Conservation (phyloP, 1,284 basidiomycete species). For the Fomitopsis betulina region DNA sequence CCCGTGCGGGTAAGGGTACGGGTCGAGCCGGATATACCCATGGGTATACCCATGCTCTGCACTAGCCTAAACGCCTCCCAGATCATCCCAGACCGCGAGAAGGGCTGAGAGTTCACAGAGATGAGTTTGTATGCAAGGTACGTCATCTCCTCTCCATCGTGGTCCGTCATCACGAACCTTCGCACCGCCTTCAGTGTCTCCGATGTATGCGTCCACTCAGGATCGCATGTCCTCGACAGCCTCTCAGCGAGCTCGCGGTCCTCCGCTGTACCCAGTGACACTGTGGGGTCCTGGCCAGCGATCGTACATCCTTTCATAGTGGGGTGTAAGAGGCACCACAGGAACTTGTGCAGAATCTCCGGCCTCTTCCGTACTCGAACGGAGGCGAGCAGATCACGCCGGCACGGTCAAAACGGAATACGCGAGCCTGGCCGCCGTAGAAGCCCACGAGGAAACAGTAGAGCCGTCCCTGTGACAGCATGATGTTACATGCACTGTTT, state of each 20-base stretch:
- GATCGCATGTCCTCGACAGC: not conserved
- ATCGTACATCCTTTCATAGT: not conserved
- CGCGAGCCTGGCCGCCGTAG: no score
- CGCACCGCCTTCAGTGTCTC: not conserved
- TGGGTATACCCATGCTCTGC: no score
- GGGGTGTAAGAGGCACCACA: constrained; percentile 12
- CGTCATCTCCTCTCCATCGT: not conserved
- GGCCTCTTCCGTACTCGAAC: no score
- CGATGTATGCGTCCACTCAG: not conserved
- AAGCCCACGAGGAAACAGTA: constrained; percentile 9
- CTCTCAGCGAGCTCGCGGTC: not conserved
- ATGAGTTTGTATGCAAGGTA: constrained; percentile 1
- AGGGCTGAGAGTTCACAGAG: constrained; percentile 5
- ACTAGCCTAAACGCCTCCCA: not conserved
- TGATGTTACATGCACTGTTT: constrained; percentile 1
- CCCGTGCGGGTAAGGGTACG: no score
- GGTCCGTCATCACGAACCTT: not conserved
- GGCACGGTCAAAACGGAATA: no score
- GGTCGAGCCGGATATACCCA: no score
- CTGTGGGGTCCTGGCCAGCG: constrained; percentile 8
- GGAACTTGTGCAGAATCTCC: constrained; percentile 4
- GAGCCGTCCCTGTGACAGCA: constrained; percentile 8
- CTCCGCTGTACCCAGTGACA: no score
- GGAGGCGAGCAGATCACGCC: no score
- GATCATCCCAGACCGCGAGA: constrained; percentile 2